phyloP scores from a whole-genome alignment of 164 flowering plant species.

The Piper betle region DNA sequence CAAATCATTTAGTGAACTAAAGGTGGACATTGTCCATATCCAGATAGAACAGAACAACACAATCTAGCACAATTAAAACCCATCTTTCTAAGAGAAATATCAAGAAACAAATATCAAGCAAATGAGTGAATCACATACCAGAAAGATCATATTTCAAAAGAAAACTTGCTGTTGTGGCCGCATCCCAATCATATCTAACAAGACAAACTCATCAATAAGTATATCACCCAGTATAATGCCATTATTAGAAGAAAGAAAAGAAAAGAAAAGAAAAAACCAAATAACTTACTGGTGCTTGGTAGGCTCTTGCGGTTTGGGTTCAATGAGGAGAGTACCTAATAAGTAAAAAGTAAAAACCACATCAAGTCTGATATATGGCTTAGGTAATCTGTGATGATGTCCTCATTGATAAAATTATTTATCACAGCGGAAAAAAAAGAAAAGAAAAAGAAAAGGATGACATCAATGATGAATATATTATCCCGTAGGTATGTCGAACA shows the following conservation, averaged over 20 bases:
- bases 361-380: background rate
- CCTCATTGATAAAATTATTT: too few relatives aligned
- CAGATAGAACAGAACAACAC: too few relatives aligned
- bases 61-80: too few relatives aligned
- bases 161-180: slow-evolving; percentile 80
- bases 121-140: slow-evolving; percentile 24
- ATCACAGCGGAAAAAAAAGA: too few relatives aligned
- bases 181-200: slow-evolving; percentile 97
- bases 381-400: too few relatives aligned
- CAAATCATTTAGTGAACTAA: too few relatives aligned
- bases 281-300: slow-evolving; percentile 87
- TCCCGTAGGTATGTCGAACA: background rate
- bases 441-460: too few relatives aligned
- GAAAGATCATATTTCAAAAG: slow-evolving; percentile 73
- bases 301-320: slow-evolving; percentile 99
- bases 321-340: slow-evolving; percentile 78
- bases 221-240: background rate
- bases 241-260: background rate
- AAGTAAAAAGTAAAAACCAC: background rate
- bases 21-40: too few relatives aligned
- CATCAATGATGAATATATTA: background rate
- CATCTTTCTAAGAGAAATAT: too few relatives aligned
- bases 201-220: background rate
- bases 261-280: background rate
- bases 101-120: too few relatives aligned